Percentiles rank a stretch among this genome's conserved stretches.
Evolutionary conservation across 257 asterid genomes (phyloP).

Genomic region (Anisodus acutangulus): DNA sequence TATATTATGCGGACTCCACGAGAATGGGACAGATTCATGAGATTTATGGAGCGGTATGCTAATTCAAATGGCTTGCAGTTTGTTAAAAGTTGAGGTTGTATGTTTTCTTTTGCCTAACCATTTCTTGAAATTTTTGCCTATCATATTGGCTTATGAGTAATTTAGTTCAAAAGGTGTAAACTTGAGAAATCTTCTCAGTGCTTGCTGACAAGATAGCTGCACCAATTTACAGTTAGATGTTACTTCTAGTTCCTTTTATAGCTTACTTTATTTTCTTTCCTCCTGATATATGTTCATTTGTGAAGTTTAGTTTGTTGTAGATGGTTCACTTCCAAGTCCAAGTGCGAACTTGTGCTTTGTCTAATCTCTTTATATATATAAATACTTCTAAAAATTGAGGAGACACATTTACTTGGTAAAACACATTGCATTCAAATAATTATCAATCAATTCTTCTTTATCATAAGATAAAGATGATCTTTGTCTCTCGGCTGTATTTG

Average conservation of each 20-base stretch:
- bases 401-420: slow-evolving; percentile 7
- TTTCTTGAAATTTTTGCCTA: slow-evolving; percentile 33
- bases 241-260: neutral
- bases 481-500: slow-evolving; percentile 2
- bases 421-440: neutral
- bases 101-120: slow-evolving; percentile 33
- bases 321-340: slow-evolving; percentile 5
- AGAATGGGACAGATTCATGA: slow-evolving; percentile 98
- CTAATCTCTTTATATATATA: neutral
- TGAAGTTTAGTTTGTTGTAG: neutral
- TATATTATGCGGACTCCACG: slow-evolving; percentile 76
- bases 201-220: slow-evolving; percentile 6
- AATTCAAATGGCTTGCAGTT: slow-evolving; percentile 74
- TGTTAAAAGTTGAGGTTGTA: slow-evolving; percentile 59
- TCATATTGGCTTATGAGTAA: slow-evolving; percentile 35
- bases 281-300: neutral
- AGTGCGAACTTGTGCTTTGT: neutral
- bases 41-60: slow-evolving; percentile 93
- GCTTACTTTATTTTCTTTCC: neutral
- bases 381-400: neutral
- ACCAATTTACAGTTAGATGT: slow-evolving; percentile 11
- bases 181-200: slow-evolving; percentile 28
- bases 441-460: slow-evolving; percentile 7
- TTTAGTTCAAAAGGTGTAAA: slow-evolving; percentile 38
- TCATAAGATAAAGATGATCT: neutral